A percentile compares a stretch with the other conserved stretches of the same genome.
These are phyloP conservation scores for Eragrostis nindensis DNA, from an alignment of 176 grass and related monocot species.

Conservation along the genomic window DNA sequence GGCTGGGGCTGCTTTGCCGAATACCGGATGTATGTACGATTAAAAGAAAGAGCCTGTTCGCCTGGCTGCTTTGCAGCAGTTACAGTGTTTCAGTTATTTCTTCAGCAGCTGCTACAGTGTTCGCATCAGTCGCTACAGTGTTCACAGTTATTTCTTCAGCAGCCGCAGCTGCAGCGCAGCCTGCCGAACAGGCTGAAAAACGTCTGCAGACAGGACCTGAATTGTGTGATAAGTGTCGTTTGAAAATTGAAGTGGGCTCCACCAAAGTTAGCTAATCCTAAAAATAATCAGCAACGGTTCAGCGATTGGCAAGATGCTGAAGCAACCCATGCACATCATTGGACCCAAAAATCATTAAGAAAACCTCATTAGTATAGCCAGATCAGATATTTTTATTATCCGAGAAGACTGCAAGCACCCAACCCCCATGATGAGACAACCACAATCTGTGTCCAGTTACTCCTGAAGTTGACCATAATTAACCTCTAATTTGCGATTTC, in stretches of 20 bases:
- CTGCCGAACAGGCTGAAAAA: too few relatives aligned
- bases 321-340: conserved; percentile 8
- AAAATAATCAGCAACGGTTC: background rate
- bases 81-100: too few relatives aligned
- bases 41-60: too few relatives aligned
- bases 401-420: background rate
- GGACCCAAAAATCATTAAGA: background rate
- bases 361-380: background rate
- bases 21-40: too few relatives aligned
- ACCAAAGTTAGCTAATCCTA: background rate
- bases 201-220: too few relatives aligned
- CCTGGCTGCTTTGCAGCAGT: too few relatives aligned
- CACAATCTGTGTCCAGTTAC: background rate
- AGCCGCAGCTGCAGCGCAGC: too few relatives aligned
- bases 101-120: too few relatives aligned
- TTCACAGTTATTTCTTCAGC: too few relatives aligned
- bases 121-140: too few relatives aligned
- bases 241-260: background rate
- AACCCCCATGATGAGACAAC: background rate
- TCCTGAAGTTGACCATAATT: background rate
- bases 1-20: too few relatives aligned
- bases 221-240: background rate
- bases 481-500: background rate
- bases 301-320: conserved; percentile 1
- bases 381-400: background rate